A percentile compares a stretch with the other conserved stretches of the same genome.
Conservation (phyloP, 2,329 filamentous ascomycete genomes). For the Dothistroma pini region DNA sequence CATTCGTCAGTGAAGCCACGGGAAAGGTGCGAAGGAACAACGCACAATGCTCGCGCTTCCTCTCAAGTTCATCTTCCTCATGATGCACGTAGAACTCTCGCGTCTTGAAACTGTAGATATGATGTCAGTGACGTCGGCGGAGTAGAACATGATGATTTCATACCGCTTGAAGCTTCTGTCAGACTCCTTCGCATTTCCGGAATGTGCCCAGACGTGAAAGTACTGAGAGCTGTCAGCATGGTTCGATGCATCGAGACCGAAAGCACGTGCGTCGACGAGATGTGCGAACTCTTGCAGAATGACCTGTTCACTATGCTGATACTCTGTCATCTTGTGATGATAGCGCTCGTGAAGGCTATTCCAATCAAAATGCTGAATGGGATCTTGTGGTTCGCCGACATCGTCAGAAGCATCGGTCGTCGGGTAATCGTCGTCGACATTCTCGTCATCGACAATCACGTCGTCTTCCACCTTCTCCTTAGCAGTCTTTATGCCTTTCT, state of each 20-base stretch:
- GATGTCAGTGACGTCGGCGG: constrained; percentile 4
- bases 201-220: constrained; percentile 74
- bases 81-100: constrained; percentile 71
- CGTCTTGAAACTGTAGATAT: constrained; percentile 64
- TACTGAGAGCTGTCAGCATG: constrained; percentile 51
- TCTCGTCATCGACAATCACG: background rate
- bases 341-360: constrained; percentile 69
- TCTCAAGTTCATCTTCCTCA: constrained; percentile 65
- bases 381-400: constrained; percentile 24
- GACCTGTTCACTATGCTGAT: constrained; percentile 60
- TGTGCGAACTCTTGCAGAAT: constrained; percentile 28
- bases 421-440: constrained; percentile 16
- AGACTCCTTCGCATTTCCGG: constrained; percentile 68
- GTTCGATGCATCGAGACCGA: background rate
- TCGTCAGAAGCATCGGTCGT: constrained; percentile 21
- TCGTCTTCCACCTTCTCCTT: constrained; percentile 2
- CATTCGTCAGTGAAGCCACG: background rate
- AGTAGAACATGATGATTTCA: constrained; percentile 12
- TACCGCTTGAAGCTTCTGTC: constrained; percentile 74
- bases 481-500: background rate
- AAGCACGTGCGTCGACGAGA: constrained; percentile 57
- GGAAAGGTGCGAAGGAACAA: background rate
- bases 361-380: constrained; percentile 67
- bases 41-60: constrained; percentile 79
- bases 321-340: constrained; percentile 59